Evolutionary conservation across 768 basidiomycete genomes (phyloP).

Genomic region (Hysterangium stoloniferum): DNA sequence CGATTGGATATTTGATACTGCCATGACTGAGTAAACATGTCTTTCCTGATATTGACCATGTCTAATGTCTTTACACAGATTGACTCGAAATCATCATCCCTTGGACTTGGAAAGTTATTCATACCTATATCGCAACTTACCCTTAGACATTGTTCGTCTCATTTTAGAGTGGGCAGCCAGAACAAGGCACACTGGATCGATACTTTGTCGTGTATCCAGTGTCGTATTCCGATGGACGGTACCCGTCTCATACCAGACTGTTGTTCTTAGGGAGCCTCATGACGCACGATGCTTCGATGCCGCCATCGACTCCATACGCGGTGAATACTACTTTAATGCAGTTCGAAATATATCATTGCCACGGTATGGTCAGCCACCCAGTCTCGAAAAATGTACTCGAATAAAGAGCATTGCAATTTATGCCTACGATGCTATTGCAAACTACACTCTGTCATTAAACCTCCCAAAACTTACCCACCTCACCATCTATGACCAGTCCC

Average conservation of each 20-base stretch:
- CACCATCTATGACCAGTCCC: not conserved
- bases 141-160: no score
- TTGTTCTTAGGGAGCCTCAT: not conserved
- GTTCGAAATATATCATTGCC: not conserved
- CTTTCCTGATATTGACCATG: no score
- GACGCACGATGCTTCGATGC: not conserved
- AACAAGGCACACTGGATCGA: no score
- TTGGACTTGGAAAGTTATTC: no score
- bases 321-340: not conserved
- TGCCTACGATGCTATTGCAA: not conserved
- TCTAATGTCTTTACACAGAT: no score
- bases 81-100: no score
- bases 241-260: not conserved
- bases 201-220: not conserved
- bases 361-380: not conserved
- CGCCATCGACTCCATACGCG: not conserved
- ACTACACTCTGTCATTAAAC: not conserved
- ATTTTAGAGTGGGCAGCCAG: no score
- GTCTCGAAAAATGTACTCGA: not conserved
- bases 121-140: no score
- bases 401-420: not conserved
- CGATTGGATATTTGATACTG: no score
- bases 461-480: not conserved
- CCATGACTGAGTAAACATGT: no score
- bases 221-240: not conserved